A percentile compares a stretch with the other conserved stretches of the same genome.
These are phyloP conservation scores for Remersonia thermophila DNA, from an alignment of 2,329 filamentous ascomycete species.

Conservation along the genomic window DNA sequence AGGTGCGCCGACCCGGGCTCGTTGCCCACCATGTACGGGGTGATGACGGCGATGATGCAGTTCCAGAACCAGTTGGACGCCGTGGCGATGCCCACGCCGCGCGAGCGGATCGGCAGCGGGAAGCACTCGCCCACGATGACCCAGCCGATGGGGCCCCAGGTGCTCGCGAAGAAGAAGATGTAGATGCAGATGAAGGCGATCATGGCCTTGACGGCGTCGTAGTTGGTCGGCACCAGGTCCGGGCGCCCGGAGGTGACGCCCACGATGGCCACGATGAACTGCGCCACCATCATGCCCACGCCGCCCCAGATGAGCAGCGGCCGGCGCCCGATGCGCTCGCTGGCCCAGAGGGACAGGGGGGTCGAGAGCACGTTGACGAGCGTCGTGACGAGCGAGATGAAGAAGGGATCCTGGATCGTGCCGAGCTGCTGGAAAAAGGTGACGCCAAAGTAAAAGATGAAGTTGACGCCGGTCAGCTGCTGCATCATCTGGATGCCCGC, in stretches of 20 bases:
- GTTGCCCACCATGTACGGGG: slow-evolving; percentile 59
- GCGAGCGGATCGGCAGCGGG: slow-evolving; percentile 63
- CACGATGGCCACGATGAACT: slow-evolving; percentile 57
- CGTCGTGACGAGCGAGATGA: slow-evolving; percentile 61
- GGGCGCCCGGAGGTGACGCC: slow-evolving; percentile 26
- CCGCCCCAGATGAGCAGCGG: slow-evolving; percentile 57
- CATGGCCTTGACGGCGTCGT: slow-evolving; percentile 34
- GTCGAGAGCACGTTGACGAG: slow-evolving; percentile 66
- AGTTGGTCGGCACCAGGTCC: slow-evolving; percentile 31
- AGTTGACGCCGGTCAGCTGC: slow-evolving; percentile 48
- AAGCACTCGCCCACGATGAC: slow-evolving; percentile 64
- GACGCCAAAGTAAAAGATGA: slow-evolving; percentile 61
- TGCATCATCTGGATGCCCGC: slow-evolving; percentile 50
- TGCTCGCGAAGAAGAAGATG: slow-evolving; percentile 68
- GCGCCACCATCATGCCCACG: slow-evolving; percentile 54
- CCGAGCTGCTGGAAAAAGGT: slow-evolving; percentile 57
- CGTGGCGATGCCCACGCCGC: slow-evolving; percentile 52
- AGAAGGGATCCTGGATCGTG: slow-evolving; percentile 54
- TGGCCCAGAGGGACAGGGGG: slow-evolving; percentile 58
- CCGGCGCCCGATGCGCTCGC: slow-evolving; percentile 59
- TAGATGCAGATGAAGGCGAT: slow-evolving; percentile 69
- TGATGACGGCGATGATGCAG: slow-evolving; percentile 66
- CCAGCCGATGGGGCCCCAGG: slow-evolving; percentile 58
- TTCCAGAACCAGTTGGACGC: slow-evolving; percentile 52
- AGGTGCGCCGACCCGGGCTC: slow-evolving; percentile 33